Evolutionary conservation across 331 rosid genomes (phyloP).

Genomic region (Quercus lobata): DNA sequence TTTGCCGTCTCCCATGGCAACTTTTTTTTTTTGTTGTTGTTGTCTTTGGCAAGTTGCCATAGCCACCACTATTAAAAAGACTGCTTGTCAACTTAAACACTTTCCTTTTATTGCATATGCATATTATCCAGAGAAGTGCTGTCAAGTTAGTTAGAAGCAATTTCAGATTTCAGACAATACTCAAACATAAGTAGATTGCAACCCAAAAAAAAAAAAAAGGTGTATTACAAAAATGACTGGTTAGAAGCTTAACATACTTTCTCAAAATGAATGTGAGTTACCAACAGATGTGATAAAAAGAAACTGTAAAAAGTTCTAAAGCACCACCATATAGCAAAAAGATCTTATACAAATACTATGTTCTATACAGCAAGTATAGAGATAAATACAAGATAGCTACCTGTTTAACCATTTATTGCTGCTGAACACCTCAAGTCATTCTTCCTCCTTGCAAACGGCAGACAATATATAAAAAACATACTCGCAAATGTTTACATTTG

Average conservation of each 20-base stretch:
- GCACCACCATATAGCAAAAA: neutral
- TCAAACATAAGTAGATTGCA: too few species aligned
- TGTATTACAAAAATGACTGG: neutral
- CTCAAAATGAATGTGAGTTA: neutral
- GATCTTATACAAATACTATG: neutral
- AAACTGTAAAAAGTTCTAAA: neutral
- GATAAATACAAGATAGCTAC: neutral
- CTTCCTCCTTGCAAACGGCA: constrained; percentile 33
- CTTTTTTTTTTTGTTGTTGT: too few species aligned
- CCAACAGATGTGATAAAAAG: neutral
- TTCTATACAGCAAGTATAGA: constrained; percentile 12
- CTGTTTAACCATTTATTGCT: constrained; percentile 2
- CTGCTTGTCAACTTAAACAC: too few species aligned
- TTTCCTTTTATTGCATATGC: too few species aligned
- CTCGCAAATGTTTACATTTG: constrained; percentile 47
- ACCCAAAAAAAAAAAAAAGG: neutral
- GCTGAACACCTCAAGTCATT: constrained; percentile 9
- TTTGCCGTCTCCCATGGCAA: too few species aligned
- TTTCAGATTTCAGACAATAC: too few species aligned
- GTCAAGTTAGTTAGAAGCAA: too few species aligned
- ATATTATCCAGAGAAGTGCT: too few species aligned
- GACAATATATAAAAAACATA: constrained; percentile 28
- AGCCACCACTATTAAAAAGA: too few species aligned
- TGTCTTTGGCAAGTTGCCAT: too few species aligned
- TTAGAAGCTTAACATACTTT: neutral